Base-by-base conservation (phyloP, 2,329 filamentous ascomycete species). In the Dactylellina leptospora region DNA sequence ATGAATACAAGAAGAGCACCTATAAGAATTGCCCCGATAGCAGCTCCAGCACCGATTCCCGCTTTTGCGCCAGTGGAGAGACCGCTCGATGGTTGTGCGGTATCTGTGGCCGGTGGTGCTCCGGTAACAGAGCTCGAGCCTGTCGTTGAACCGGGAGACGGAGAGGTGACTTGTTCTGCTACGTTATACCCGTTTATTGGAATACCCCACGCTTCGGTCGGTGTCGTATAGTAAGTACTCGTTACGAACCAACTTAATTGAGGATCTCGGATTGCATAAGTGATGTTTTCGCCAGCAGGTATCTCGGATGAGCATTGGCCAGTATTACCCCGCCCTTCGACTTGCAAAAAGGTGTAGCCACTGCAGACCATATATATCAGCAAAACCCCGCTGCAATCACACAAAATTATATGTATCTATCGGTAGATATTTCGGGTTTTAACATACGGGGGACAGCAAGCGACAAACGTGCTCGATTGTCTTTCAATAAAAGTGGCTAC, bases 401-500 rank as follows among this genome's bases (percentile, higher is more conserved):
- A 33, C 6, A 33, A 33, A 33, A 33, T 6, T 6, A 33, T 33
- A 33, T 33, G n/a, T n/a, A n/a, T n/a, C n/a, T n/a, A n/a, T 33
- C 30, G 30, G 30, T 33, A 13, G 13, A 33, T n/a, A n/a, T n/a
- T 33, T 33, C 28, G 28, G n/a, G 8, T 42, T 10, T 18, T 11
- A 45, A 22, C 42, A 23, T 45, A 45, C 42, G 42, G 42, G 42
- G 42, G 42, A 22, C 42, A 45, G 42, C 42, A 45, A n/a, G 42
- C 42, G 4, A 45, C 42, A 18, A 45, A 45, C 3, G 42, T 45
- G 42, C 42, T 45, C 4, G 42, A 45, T 11, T 45, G 13, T 4
- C 22, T 45, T 22, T 45, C 42, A 18, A 45, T 18, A 6, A 18
- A 8, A 1, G 42, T 45, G 11, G 42, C 10, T 45, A 20, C 42